Percentiles rank a stretch among this genome's conserved stretches.
phyloP scores from a whole-genome alignment of 345 rosid species.

The Aquilaria malaccensis region DNA sequence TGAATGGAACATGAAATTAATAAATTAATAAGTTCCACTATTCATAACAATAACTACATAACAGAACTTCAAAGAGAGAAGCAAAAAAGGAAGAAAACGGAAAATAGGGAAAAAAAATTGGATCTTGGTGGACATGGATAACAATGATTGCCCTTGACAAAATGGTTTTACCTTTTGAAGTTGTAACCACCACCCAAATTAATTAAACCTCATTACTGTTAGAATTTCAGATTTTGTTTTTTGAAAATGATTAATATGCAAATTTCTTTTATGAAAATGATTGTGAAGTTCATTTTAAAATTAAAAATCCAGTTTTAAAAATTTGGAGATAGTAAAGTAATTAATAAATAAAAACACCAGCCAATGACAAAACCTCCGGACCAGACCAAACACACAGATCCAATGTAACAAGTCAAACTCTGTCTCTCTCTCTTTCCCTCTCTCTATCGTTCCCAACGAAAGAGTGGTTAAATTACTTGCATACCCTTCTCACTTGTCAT shows the following conservation, averaged over 20 bases:
- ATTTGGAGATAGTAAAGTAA: not conserved
- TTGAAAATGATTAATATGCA: too few species aligned
- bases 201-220: too few species aligned
- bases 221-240: too few species aligned
- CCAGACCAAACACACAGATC: slow-evolving; percentile 7
- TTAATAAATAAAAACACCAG: not conserved
- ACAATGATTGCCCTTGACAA: slow-evolving; percentile 7
- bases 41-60: too few species aligned
- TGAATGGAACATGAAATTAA: too few species aligned
- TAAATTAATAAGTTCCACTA: too few species aligned
- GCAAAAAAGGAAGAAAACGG: not conserved
- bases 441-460: slow-evolving; percentile 20
- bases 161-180: slow-evolving; percentile 5
- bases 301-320: not conserved
- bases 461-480: slow-evolving; percentile 5
- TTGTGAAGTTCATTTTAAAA: not conserved
- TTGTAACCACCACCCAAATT: not conserved
- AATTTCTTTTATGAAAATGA: not conserved
- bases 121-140: slow-evolving; percentile 2
- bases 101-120: not conserved
- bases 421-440: slow-evolving; percentile 6
- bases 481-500: slow-evolving; percentile 3
- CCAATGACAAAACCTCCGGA: slow-evolving; percentile 3
- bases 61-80: too few species aligned
- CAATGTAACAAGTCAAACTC: slow-evolving; percentile 32